These are phyloP conservation scores for Capniomyces stellatus DNA, from an alignment of 371 early-diverging fungal species.

Conservation along the genomic window DNA sequence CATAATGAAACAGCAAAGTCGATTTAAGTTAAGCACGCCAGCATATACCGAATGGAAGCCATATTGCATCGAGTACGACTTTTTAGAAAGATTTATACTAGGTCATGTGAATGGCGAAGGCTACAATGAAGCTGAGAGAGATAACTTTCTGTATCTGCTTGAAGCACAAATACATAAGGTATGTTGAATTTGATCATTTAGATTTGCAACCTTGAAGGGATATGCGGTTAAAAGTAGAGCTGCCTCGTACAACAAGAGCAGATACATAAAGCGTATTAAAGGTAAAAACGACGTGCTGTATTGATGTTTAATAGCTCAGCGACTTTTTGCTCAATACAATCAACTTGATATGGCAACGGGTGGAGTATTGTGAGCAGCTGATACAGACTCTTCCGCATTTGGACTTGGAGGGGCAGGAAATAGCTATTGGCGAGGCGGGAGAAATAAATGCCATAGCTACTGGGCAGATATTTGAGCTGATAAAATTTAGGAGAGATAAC, in stretches of 20 bases:
- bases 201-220: too few species aligned
- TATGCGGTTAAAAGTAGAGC: too few species aligned
- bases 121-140: neutral
- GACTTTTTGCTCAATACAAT: neutral
- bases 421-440: conserved; percentile 4
- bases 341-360: neutral
- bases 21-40: neutral
- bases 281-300: too few species aligned
- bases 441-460: conserved; percentile 4
- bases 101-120: neutral
- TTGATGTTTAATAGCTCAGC: neutral
- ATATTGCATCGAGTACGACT: neutral
- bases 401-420: conserved; percentile 2
- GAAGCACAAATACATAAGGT: neutral
- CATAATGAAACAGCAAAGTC: too few species aligned
- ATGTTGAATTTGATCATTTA: neutral
- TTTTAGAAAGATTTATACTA: neutral
- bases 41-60: conserved; percentile 1
- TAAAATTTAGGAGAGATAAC: conserved; percentile 3
- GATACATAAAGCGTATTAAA: too few species aligned
- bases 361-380: conserved; percentile 2
- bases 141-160: neutral
- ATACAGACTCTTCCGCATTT: conserved; percentile 1
- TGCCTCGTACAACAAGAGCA: too few species aligned
- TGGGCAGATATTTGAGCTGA: conserved; percentile 3